These are phyloP conservation scores for Aaosphaeria arxii DNA, from an alignment of 2,329 filamentous ascomycete species.

Conservation along the genomic window DNA sequence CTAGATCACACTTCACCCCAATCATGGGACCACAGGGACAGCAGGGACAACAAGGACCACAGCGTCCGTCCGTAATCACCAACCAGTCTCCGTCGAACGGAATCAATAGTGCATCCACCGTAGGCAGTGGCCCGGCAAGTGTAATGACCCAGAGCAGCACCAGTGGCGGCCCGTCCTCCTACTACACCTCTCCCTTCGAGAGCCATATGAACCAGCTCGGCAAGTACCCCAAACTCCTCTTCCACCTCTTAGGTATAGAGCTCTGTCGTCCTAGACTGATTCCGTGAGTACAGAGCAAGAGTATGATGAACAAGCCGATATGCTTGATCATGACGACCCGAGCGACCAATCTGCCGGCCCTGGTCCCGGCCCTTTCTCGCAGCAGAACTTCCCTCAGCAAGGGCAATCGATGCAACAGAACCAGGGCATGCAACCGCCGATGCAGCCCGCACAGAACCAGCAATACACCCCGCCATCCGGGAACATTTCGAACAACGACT, in stretches of 20 bases:
- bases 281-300: conserved; percentile 81
- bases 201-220: conserved; percentile 95
- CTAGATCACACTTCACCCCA: conserved; percentile 46
- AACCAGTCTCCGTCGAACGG: conserved; percentile 35
- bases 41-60: conserved; percentile 13
- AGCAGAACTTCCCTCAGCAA: conserved; percentile 33
- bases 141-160: conserved; percentile 35
- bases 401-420: conserved; percentile 31
- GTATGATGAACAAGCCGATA: conserved; percentile 86
- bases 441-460: conserved; percentile 35
- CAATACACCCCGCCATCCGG: conserved; percentile 29
- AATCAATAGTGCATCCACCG: conserved; percentile 34
- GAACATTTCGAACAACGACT: conserved; percentile 29
- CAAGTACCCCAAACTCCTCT: conserved; percentile 64
- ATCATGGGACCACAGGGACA: conserved; percentile 25
- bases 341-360: conserved; percentile 65
- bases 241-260: conserved; percentile 48
- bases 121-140: conserved; percentile 32
- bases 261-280: conserved; percentile 68
- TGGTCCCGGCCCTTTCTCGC: conserved; percentile 62
- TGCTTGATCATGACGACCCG: conserved; percentile 77
- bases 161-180: conserved; percentile 47
- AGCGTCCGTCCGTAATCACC: conserved; percentile 36
- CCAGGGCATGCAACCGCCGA: conserved; percentile 37
- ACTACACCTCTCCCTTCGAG: conserved; percentile 85